Base-by-base conservation (phyloP, 768 basidiomycete genomes). In the Suillus alpinus region DNA sequence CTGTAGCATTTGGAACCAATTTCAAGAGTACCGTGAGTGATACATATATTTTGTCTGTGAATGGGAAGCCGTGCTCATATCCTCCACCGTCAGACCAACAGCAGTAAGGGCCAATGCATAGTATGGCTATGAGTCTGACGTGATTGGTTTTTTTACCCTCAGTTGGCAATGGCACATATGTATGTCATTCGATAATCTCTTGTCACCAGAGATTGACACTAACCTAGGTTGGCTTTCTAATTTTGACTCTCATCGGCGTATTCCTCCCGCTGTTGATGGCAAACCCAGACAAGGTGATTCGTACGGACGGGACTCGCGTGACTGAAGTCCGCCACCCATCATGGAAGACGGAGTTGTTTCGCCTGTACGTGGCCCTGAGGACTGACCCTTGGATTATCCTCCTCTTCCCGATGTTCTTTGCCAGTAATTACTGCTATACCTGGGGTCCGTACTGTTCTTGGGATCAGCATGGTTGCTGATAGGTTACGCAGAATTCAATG, bases 361-460 rank as follows among this genome's bases (percentile, higher is more conserved):
- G 86, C 6, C 78, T 91, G 20, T 89, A 80, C 74, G 60, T 86
- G 56, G 81, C 86, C 1, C 74, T 92, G 44, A 79, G 76, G 56
- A 86, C 81, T 10, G 89, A 92, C 65, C 87, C 87, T 0, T 77
- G 81, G 72, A 85, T 92, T 65, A 59, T 90, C 10, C 75, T 89
- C 14, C 81, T 91, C 36, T 88, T 91, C 78, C 90, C 90, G 29
- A 87, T 91, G 85, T 90, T 91, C 74, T 82, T 89, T 60, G 82
- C 86, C 13, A 86, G 84, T 41, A 89, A 90, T 69, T 90, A 86
- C 85, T 90, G 89, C 75, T 89, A 89, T 68, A 85, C 88, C 14
- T 91, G 86, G 86, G 87, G 87, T 88, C 62, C 65, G 85, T 73
- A 36, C 18, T 73, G 23, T 26, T 8, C 50, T 58, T 31, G 43